Evolutionary conservation across 352 stramenopile species (phyloP), one percentile per base, ranked within the genome.

Genomic region (Pythium phragmiticola): DNA sequence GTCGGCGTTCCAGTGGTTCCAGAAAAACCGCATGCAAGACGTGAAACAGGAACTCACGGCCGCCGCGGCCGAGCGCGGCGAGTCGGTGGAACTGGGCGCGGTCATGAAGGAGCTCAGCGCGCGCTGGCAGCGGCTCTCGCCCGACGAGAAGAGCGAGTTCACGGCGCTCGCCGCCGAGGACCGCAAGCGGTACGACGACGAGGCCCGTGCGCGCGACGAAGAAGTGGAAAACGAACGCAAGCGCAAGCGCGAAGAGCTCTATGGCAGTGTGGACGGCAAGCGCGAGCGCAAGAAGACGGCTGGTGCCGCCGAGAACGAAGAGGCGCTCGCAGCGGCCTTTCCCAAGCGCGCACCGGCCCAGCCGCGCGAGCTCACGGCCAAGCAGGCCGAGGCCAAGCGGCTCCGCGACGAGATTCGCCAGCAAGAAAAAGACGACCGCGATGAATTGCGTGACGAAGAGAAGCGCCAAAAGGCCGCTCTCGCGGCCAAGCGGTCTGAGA

Each of bases 391-490:
- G 58, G 80, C 82, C 47, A 93, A 92, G 63, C 71, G 62, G 21
- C 63, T 89, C 13, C 69, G 86, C 6, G 66, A 92, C 14, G 83
- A 94, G 62, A 83, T 90, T 48, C 80, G 81, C n/a, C 73, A 92
- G 55, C 84, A 92, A 62, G 84, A 86, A 57, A 62, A 74, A 0
- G 72, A 88, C 28, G 80, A 94, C 55, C 71, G 80, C 41, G 76
- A 93, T 19, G 82, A 92, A 48, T 73, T 95, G 0, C 86, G 82
- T 37, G 84, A 83, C 3, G 83, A 94, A 49, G 82, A 92, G 57
- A 73, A 75, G 49, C 80, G 82, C 1, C 84, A 95, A 66, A 95
- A 94, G 53, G 84, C 92, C 11, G 82, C 84, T 11, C 72, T 95
- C 0, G 79, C 81, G 3, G 63, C 88, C 58, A 94, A 92, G 23